Evolutionary conservation across 1,284 basidiomycete genomes (phyloP), one percentile per base, ranked within the genome.

Genomic region (Puccinia sorghi): DNA sequence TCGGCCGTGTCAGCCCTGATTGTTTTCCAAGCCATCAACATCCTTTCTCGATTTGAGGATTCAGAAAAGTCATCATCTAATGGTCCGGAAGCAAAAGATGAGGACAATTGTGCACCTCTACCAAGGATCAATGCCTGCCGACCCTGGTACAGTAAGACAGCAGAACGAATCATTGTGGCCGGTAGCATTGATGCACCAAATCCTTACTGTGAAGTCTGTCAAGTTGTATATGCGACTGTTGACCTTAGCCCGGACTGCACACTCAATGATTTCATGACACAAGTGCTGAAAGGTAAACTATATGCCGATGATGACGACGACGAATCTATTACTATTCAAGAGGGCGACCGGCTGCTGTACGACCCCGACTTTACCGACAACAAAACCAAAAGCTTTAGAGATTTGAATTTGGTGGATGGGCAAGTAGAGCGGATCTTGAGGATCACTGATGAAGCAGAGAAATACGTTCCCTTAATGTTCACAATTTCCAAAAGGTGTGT

Each of bases 1-100:
- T 97, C 97, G 15, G 93, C 99, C 85, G 90, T 98, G 81, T 92
- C 97, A 0, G 97, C 95, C 0, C 87, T 97, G 48, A 93, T 97
- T 82, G 94, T 97, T 20, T 88, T 98, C 67, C 95, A 97, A 85
- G 92, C 94, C 0, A 86, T 97, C 15, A 90, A 94, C 79, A 87
- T 97, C 39, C 87, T 98, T 48, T 88, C 88, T 52, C 67, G 67
- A 52, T 37, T 32, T 4, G 22, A 37, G 20, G 43, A 8, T 11
- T 81, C 69, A 70, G 82, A 81, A 80, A 80, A 56, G 12, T 78
- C 22, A 37, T 79, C 39, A 6, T 37, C 88, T 88, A 81, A 87
- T 89, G 3, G 88, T 90, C 32, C 76, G 74, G 5, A 43, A 46
- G 50, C 43, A 39, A 39, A 27, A 27, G 20, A 56, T 39, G 6